A percentile compares a stretch with the other conserved stretches of the same genome.
phyloP scores from a whole-genome alignment of 768 basidiomycete genomes.

The Mycena latifolia region DNA sequence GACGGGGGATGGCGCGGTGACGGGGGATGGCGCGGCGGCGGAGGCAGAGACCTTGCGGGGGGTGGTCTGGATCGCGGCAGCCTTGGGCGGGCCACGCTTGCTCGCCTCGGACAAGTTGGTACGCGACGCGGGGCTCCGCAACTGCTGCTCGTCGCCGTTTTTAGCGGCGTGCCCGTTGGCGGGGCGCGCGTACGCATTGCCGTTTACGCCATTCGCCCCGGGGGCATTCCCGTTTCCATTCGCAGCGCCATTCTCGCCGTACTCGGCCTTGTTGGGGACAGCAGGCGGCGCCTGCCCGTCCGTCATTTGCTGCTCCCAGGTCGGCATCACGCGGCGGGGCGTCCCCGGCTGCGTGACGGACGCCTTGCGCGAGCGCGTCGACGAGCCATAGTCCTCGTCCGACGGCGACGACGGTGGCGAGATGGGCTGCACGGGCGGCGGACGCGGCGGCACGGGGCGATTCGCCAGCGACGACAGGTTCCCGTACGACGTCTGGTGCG shows the following conservation, averaged over 20 bases:
- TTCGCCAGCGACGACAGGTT: constrained; percentile 57
- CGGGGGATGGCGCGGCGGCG: constrained; percentile 24
- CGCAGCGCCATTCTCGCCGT: constrained; percentile 9
- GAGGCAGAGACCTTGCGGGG: constrained; percentile 39
- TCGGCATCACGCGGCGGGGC: constrained; percentile 44
- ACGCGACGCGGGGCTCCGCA: constrained; percentile 3
- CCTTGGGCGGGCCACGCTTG: constrained; percentile 36
- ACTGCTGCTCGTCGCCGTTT: constrained; percentile 18
- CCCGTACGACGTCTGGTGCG: constrained; percentile 45
- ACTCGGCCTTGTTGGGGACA: constrained; percentile 18
- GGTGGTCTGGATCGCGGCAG: constrained; percentile 30
- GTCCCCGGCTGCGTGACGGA: constrained; percentile 44
- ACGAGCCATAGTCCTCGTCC: constrained; percentile 49
- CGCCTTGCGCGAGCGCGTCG: constrained; percentile 42
- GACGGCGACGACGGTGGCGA: constrained; percentile 63
- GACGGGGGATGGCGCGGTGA: constrained; percentile 26
- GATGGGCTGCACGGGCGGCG: constrained; percentile 52
- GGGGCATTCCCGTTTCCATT: constrained; percentile 1
- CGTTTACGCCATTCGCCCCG: background rate
- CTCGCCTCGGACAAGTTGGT: background rate
- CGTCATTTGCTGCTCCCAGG: constrained; percentile 41
- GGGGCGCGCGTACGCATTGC: constrained; percentile 6
- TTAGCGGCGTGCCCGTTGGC: constrained; percentile 16
- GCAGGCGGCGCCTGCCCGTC: constrained; percentile 23
- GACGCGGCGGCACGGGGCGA: constrained; percentile 72